Conservation (phyloP, 805 yeast genomes). For the Metschnikowia kunwiensis region DNA sequence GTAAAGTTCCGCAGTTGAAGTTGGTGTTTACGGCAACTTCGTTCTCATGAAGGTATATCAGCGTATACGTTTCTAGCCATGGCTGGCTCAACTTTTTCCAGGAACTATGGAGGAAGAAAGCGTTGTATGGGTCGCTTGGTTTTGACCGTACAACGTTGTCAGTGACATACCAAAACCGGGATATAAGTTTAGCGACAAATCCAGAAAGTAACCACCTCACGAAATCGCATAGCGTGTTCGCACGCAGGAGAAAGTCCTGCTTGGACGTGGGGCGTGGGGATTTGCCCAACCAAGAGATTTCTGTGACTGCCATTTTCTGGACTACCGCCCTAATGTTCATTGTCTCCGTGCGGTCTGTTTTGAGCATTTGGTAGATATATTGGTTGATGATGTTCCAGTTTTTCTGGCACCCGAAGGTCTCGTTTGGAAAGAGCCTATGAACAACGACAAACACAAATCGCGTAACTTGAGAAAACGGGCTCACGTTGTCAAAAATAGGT, state of each 20-base stretch:
- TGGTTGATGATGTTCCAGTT: constrained; percentile 30
- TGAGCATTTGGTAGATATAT: constrained; percentile 3
- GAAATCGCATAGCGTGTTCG: constrained; percentile 37
- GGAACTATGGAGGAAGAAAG: constrained; percentile 53
- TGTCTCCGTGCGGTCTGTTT: constrained; percentile 27
- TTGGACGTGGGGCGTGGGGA: constrained; percentile 26
- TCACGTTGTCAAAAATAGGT: constrained; percentile 31
- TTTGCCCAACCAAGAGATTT: constrained; percentile 56
- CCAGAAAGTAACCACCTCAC: constrained; percentile 55
- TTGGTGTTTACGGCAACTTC: neutral
- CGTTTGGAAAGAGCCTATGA: constrained; percentile 49
- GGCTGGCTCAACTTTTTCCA: constrained; percentile 50
- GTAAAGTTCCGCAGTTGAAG: constrained; percentile 37
- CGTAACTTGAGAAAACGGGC: constrained; percentile 34
- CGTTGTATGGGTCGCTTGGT: constrained; percentile 25
- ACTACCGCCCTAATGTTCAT: constrained; percentile 32
- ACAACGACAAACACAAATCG: constrained; percentile 42
- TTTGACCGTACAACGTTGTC: constrained; percentile 27
- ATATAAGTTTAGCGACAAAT: constrained; percentile 47
- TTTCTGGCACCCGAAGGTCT: constrained; percentile 48
- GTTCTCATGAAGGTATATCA: constrained; percentile 28
- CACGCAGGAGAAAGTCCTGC: constrained; percentile 42
- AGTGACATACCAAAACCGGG: constrained; percentile 64
- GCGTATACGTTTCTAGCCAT: constrained; percentile 44
- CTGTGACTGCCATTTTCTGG: constrained; percentile 37